Evolutionary conservation across 495 filamentous ascomycete species (phyloP).

Genomic region (Massariosphaeria phaeospora): DNA sequence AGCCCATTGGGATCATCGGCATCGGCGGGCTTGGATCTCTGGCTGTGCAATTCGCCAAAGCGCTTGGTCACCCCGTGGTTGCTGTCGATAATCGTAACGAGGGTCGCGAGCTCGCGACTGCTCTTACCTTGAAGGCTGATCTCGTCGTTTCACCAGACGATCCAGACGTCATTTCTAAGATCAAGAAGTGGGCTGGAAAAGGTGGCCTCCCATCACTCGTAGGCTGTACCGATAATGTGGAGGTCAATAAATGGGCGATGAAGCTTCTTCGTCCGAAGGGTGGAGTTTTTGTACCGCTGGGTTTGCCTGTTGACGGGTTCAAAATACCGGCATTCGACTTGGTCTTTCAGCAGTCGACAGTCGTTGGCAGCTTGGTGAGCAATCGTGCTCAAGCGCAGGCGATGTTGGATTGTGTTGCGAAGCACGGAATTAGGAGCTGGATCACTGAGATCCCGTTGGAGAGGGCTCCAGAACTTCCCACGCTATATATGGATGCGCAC

Average conservation of each 20-base stretch:
- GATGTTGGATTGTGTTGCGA: neutral
- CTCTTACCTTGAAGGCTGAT: neutral
- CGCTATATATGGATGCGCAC: constrained; percentile 8
- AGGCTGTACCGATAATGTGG: constrained; percentile 1
- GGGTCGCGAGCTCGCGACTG: constrained; percentile 4
- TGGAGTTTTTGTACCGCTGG: constrained; percentile 3
- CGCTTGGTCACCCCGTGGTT: constrained; percentile 73
- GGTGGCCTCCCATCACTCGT: constrained; percentile 1
- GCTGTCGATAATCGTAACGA: constrained; percentile 57
- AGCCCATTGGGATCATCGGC: constrained; percentile 13
- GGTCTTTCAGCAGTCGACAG: constrained; percentile 1
- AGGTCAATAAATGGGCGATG: neutral
- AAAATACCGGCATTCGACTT: constrained; percentile 4
- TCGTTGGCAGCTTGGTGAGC: neutral
- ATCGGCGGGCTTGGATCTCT: constrained; percentile 64
- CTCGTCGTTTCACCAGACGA: constrained; percentile 1
- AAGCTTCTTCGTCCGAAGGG: constrained; percentile 2
- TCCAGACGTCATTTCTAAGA: neutral
- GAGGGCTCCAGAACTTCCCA: neutral
- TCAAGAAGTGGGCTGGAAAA: constrained; percentile 10
- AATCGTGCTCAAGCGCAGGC: neutral
- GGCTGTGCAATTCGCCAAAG: constrained; percentile 78
- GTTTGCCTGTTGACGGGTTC: neutral
- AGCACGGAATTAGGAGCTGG: neutral
- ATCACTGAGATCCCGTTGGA: neutral